Percentiles rank a stretch among this genome's conserved stretches.
Evolutionary conservation across 2,329 filamentous ascomycete species (phyloP).

Genomic region (Teratosphaeria viscida): DNA sequence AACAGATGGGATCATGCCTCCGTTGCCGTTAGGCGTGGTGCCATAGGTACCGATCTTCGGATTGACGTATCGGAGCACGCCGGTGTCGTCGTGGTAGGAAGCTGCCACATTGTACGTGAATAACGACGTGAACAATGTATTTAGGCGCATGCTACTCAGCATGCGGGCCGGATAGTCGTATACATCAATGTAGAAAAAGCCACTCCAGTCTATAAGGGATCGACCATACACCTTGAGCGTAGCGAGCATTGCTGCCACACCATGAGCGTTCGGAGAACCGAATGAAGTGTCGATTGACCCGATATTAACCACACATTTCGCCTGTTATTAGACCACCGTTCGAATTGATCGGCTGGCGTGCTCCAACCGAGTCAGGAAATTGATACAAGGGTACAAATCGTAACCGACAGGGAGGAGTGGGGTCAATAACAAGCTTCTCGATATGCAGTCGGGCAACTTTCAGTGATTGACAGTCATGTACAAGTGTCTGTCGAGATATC

Average conservation of each 20-base stretch:
- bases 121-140: background rate
- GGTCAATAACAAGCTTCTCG: no score
- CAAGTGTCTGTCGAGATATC: no score
- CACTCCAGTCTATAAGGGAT: background rate
- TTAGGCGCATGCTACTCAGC: background rate
- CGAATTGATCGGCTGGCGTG: no score
- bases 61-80: conserved; percentile 22
- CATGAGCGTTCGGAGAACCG: background rate
- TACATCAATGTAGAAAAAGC: background rate
- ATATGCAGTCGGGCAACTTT: no score
- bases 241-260: background rate
- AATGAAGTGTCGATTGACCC: background rate
- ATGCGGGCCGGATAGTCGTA: background rate
- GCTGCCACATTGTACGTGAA: background rate
- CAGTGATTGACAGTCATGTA: no score
- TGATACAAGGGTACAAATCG: no score
- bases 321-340: no score
- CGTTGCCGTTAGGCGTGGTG: conserved; percentile 24
- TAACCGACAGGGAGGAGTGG: no score
- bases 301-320: no score
- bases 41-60: conserved; percentile 25
- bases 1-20: conserved; percentile 26
- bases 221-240: background rate
- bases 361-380: no score
- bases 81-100: conserved; percentile 16